Conservation (phyloP, 73 alveolate genomes). For the Durusdinium trenchii region DNA sequence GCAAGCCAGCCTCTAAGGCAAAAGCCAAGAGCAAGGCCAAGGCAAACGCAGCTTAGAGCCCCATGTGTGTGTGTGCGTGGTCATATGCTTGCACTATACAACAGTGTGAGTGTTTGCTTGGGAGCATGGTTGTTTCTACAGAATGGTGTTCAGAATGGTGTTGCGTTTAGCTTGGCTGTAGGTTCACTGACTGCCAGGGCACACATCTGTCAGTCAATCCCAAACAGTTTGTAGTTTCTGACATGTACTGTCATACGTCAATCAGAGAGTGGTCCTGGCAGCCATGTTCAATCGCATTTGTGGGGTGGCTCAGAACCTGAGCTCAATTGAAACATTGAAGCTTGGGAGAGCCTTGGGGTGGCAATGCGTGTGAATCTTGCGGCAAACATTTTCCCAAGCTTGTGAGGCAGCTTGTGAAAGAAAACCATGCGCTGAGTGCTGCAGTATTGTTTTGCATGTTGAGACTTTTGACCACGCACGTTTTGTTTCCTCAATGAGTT, state of each 20-base stretch:
- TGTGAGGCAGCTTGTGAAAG: no score
- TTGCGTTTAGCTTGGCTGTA: not conserved
- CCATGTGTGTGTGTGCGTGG: no score
- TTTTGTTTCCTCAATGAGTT: not conserved
- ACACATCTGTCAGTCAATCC: not conserved
- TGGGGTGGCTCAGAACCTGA: slow-evolving; percentile 17
- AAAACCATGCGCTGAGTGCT: not conserved
- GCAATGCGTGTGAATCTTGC: no score
- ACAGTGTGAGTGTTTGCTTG: no score
- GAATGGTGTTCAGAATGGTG: no score
- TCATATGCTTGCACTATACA: no score
- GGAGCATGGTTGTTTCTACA: no score
- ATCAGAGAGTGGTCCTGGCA: no score
- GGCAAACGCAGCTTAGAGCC: not conserved
- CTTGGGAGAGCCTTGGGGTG: not conserved
- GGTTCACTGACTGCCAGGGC: not conserved
- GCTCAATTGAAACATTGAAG: not conserved
- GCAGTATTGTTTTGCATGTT: not conserved
- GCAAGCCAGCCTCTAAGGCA: not conserved
- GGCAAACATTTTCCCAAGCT: no score
- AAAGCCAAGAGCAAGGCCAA: slow-evolving; percentile 43
- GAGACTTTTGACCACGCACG: no score
- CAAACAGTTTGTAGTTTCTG: no score
- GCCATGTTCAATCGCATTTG: not conserved
- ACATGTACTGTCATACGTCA: no score